These are phyloP conservation scores for Ganoderma leucocontextum DNA, from an alignment of 1,284 basidiomycete species.

Conservation along the genomic window DNA sequence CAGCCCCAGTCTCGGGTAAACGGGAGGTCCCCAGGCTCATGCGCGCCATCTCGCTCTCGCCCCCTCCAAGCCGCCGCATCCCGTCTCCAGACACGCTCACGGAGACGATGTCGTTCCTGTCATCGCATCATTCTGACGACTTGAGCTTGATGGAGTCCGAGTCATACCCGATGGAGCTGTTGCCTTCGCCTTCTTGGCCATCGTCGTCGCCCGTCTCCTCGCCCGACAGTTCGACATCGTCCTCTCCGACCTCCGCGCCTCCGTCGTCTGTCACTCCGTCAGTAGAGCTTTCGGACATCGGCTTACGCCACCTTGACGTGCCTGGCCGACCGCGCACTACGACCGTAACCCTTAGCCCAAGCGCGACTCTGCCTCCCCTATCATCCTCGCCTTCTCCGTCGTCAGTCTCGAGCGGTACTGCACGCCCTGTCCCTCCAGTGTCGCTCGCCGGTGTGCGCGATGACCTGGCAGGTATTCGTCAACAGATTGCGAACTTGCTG, in stretches of 20 bases:
- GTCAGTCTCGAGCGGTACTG: slow-evolving; percentile 52
- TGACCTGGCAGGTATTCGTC: slow-evolving; percentile 57
- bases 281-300: slow-evolving; percentile 30
- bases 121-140: slow-evolving; percentile 82
- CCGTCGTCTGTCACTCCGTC: slow-evolving; percentile 34
- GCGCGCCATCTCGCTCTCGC: slow-evolving; percentile 48
- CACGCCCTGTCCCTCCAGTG: slow-evolving; percentile 46
- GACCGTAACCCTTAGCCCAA: slow-evolving; percentile 19
- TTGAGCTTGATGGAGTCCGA: slow-evolving; percentile 53
- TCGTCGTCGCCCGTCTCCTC: slow-evolving; percentile 46
- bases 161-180: slow-evolving; percentile 41
- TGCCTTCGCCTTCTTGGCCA: slow-evolving; percentile 41
- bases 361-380: slow-evolving; percentile 41
- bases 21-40: slow-evolving; percentile 22
- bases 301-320: slow-evolving; percentile 18
- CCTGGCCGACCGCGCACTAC: slow-evolving; percentile 26
- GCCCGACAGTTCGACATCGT: slow-evolving; percentile 37
- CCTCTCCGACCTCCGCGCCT: slow-evolving; percentile 37
- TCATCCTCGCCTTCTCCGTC: slow-evolving; percentile 49
- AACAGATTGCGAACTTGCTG: slow-evolving; percentile 59
- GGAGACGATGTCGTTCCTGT: slow-evolving; percentile 69
- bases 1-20: neutral
- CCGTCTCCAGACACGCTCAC: slow-evolving; percentile 57
- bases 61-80: slow-evolving; percentile 48
- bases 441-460: slow-evolving; percentile 52